phyloP scores from a whole-genome alignment of 306 rosid species.

The Inga laurina region DNA sequence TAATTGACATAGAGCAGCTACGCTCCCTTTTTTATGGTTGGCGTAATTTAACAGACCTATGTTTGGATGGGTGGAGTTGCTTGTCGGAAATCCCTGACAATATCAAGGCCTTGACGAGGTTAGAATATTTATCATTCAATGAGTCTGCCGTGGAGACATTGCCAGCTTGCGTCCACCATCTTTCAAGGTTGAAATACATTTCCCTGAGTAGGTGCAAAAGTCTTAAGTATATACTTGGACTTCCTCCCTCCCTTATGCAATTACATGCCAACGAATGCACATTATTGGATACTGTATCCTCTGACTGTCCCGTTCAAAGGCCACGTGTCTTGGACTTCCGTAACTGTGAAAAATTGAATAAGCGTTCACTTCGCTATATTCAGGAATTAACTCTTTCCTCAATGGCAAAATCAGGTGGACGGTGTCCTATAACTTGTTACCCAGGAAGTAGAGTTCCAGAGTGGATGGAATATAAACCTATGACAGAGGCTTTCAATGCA shows the following conservation, averaged over 20 bases:
- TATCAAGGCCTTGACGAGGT: too few species aligned
- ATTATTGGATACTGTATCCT: neutral
- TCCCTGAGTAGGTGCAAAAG: neutral
- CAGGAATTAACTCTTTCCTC: too few species aligned
- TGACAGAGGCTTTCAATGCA: too few species aligned
- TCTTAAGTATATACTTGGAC: neutral
- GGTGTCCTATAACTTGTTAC: neutral
- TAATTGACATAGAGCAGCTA: too few species aligned
- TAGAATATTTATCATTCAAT: too few species aligned
- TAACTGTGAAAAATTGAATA: neutral
- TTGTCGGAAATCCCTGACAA: neutral
- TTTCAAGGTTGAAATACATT: neutral
- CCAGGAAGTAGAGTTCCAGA: neutral
- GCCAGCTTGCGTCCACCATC: too few species aligned
- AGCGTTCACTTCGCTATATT: neutral
- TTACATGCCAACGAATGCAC: neutral
- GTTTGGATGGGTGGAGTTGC: neutral
- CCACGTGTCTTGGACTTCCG: fast-evolving
- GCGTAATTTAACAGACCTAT: neutral
- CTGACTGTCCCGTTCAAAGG: neutral
- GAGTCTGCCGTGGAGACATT: too few species aligned
- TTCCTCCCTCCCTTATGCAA: neutral
- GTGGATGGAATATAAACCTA: too few species aligned
- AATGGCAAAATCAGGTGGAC: too few species aligned
- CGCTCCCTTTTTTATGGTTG: neutral